Conservation (phyloP, 1,284 basidiomycete species). For the Boletus semigastroideus region DNA sequence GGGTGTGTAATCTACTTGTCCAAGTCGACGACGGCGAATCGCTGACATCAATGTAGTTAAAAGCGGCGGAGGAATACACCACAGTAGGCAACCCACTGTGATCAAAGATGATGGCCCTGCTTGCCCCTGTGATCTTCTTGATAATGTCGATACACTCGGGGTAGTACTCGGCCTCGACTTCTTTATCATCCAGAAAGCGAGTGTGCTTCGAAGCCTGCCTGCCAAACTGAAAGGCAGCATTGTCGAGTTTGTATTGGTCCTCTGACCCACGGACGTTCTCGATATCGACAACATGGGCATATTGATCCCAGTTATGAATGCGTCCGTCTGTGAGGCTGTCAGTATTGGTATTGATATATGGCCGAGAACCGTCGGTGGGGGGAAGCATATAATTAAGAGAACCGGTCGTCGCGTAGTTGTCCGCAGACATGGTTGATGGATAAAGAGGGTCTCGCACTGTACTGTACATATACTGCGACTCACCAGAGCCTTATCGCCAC, state of each 20-base stretch:
- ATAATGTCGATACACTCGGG: conserved; percentile 49
- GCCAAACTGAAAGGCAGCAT: conserved; percentile 48
- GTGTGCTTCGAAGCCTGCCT: conserved; percentile 30
- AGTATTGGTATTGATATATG: conserved; percentile 14
- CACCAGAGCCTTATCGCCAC: no score
- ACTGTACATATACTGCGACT: no score
- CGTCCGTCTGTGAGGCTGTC: conserved; percentile 6
- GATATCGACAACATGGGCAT: conserved; percentile 19
- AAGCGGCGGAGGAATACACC: neutral
- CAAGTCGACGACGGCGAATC: conserved; percentile 45
- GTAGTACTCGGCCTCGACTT: conserved; percentile 49
- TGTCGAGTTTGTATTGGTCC: conserved; percentile 43
- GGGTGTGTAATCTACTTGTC: conserved; percentile 38
- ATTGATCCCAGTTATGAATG: conserved; percentile 17
- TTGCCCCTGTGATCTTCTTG: conserved; percentile 54
- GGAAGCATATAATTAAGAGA: conserved; percentile 17
- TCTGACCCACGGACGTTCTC: conserved; percentile 48
- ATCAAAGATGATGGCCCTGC: conserved; percentile 53
- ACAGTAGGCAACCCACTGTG: conserved; percentile 42
- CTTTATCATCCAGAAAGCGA: conserved; percentile 39
- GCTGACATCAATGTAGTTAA: conserved; percentile 16
- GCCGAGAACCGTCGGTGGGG: conserved; percentile 24
- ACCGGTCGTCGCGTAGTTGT: conserved; percentile 18
- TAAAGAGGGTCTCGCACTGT: no score
- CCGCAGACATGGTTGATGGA: conserved; percentile 15